These are phyloP conservation scores for Ophiostoma sp. DNA, from an alignment of 2,329 filamentous ascomycete species.

Conservation along the genomic window DNA sequence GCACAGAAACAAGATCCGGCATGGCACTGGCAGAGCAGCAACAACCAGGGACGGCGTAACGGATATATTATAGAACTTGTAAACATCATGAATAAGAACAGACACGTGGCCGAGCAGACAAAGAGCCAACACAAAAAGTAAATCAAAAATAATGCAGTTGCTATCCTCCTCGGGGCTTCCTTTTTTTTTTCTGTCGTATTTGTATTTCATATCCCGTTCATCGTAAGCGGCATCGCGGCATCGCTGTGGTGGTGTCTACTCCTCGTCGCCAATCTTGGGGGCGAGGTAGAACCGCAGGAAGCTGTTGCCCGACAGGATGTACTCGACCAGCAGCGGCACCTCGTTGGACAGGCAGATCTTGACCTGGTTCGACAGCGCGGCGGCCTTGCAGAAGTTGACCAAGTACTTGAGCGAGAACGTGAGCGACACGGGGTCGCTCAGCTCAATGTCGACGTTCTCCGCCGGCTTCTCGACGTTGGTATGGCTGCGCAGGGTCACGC, in stretches of 20 bases:
- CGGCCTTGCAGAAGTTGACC: slow-evolving; percentile 99
- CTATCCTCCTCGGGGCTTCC: neutral
- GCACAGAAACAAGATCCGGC: too few relatives aligned
- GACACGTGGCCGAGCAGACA: neutral
- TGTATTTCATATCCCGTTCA: slow-evolving; percentile 3
- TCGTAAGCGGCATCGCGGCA: neutral
- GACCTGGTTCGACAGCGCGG: slow-evolving; percentile 72
- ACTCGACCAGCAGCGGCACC: slow-evolving; percentile 93
- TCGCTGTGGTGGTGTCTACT: slow-evolving; percentile 28
- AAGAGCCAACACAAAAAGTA: slow-evolving; percentile 4
- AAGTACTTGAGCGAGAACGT: slow-evolving; percentile 99
- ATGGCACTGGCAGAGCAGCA: neutral
- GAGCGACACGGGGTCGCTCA: slow-evolving; percentile 85
- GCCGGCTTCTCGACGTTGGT: slow-evolving; percentile 84
- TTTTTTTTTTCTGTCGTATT: neutral
- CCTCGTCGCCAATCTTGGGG: slow-evolving; percentile 59
- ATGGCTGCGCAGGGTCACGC: slow-evolving; percentile 85
- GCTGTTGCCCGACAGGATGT: slow-evolving; percentile 71
- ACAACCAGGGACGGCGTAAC: neutral
- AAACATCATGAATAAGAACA: neutral
- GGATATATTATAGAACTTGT: slow-evolving; percentile 7
- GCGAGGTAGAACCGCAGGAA: slow-evolving; percentile 96
- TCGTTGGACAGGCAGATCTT: slow-evolving; percentile 93
- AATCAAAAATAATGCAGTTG: slow-evolving; percentile 11
- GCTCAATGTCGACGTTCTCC: slow-evolving; percentile 78